A percentile compares a stretch with the other conserved stretches of the same genome.
Evolutionary conservation across 805 yeast genomes (phyloP).

Genomic region (Metschnikowia colocasiae): DNA sequence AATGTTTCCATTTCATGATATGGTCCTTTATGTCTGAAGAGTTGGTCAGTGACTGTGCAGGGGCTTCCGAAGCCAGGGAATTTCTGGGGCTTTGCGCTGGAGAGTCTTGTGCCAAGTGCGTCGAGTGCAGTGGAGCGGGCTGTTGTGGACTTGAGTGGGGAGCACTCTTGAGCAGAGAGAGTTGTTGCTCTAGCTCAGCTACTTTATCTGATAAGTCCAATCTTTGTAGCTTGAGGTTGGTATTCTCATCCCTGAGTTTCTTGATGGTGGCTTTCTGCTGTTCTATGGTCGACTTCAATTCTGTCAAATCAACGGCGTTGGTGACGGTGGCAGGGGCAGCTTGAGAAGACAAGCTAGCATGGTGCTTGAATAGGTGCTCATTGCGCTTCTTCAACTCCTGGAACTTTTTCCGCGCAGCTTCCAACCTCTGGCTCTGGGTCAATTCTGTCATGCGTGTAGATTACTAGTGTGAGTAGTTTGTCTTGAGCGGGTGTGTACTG

Average conservation of each 20-base stretch:
- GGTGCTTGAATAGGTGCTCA: background rate
- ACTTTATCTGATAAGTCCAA: constrained; percentile 39
- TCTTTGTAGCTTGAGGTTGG: constrained; percentile 36
- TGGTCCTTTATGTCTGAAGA: constrained; percentile 55
- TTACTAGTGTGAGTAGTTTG: background rate
- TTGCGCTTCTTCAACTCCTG: constrained; percentile 60
- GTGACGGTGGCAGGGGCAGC: background rate
- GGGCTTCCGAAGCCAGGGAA: constrained; percentile 20
- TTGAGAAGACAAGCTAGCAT: background rate
- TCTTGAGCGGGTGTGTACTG: background rate
- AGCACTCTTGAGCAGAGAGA: constrained; percentile 14
- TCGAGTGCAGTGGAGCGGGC: background rate
- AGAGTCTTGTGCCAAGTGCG: constrained; percentile 27
- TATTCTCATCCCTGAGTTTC: constrained; percentile 39
- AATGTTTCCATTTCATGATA: constrained; percentile 71
- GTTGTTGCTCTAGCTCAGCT: constrained; percentile 25
- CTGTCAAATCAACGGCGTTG: constrained; percentile 4
- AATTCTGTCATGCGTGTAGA: constrained; percentile 8
- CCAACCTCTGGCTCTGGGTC: constrained; percentile 58
- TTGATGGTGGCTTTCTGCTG: constrained; percentile 34
- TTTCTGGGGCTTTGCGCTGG: constrained; percentile 27
- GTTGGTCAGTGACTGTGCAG: constrained; percentile 5
- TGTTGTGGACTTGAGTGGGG: constrained; percentile 6
- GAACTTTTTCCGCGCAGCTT: constrained; percentile 69
- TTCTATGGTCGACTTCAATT: constrained; percentile 25